These are phyloP conservation scores for Populus deltoides DNA, from an alignment of 345 rosid species.

Conservation along the genomic window DNA sequence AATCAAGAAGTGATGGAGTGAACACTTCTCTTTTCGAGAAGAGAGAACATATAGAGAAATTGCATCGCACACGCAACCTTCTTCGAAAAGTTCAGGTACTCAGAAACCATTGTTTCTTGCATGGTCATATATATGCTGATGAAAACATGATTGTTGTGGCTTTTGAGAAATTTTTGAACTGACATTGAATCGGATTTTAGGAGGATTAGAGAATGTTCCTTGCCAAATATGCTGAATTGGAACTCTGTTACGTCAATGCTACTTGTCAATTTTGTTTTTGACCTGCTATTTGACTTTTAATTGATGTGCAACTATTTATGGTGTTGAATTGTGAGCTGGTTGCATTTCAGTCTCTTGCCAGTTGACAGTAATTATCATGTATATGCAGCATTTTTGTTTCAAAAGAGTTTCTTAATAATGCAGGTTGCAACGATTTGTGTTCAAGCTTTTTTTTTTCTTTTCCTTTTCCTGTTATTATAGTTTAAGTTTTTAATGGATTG, in stretches of 20 bases:
- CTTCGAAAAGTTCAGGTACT: constrained; percentile 96
- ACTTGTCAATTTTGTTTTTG: background rate
- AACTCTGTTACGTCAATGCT: background rate
- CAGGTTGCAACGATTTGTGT: background rate
- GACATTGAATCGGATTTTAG: background rate
- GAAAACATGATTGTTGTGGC: background rate
- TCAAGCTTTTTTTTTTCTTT: background rate
- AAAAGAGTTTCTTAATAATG: background rate
- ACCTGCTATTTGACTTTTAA: constrained; percentile 2
- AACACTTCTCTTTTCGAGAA: constrained; percentile 86
- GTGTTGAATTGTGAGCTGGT: constrained; percentile 4
- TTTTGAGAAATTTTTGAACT: background rate
- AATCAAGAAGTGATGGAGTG: constrained; percentile 95
- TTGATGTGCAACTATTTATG: background rate
- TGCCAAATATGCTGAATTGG: background rate
- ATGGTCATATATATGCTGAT: background rate
- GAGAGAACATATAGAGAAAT: constrained; percentile 96
- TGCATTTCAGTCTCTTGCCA: background rate
- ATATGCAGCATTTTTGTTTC: background rate
- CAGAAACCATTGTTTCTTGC: background rate
- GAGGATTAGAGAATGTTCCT: background rate
- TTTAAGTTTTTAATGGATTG: background rate
- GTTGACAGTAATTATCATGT: background rate
- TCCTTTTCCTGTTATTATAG: background rate
- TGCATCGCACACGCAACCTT: constrained; percentile 91